Evolutionary conservation across 345 rosid genomes (phyloP).

Genomic region (Corchorus olitorius): DNA sequence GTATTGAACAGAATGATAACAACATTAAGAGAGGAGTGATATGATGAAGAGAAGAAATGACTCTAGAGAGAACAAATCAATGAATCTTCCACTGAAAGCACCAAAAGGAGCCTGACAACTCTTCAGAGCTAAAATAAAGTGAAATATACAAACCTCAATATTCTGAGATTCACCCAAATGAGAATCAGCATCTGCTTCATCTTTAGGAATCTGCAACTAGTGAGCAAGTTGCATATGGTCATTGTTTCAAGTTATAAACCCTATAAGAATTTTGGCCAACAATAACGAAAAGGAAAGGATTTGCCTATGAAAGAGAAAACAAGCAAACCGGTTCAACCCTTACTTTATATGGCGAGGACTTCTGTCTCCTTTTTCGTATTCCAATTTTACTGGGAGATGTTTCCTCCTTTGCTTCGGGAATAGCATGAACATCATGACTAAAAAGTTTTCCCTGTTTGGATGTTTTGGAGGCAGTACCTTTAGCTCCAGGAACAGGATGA

Average conservation of each 20-base stretch:
- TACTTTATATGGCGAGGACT: constrained; percentile 60
- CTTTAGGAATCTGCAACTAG: constrained; percentile 51
- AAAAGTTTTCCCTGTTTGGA: constrained; percentile 44
- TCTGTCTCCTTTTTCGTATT: constrained; percentile 56
- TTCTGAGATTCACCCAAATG: constrained; percentile 43
- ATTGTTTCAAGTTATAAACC: constrained; percentile 30
- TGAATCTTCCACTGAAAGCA: neutral
- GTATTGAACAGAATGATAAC: constrained; percentile 12
- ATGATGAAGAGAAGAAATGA: neutral
- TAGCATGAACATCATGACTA: constrained; percentile 31
- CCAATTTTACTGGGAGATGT: constrained; percentile 41
- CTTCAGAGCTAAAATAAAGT: constrained; percentile 2
- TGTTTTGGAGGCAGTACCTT: constrained; percentile 37
- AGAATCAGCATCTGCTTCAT: constrained; percentile 44
- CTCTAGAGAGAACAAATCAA: neutral
- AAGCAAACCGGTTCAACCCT: constrained; percentile 25
- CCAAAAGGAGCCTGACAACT: neutral
- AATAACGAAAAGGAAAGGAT: constrained; percentile 14
- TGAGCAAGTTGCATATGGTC: constrained; percentile 31
- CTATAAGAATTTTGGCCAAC: neutral
- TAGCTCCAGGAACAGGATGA: constrained; percentile 45
- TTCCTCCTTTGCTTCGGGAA: constrained; percentile 47
- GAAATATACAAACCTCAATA: constrained; percentile 42
- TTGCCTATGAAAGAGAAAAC: constrained; percentile 7
- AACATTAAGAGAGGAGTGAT: constrained; percentile 16